phyloP scores from a whole-genome alignment of 2,329 filamentous ascomycete genomes.

The Xylaria sp. region DNA sequence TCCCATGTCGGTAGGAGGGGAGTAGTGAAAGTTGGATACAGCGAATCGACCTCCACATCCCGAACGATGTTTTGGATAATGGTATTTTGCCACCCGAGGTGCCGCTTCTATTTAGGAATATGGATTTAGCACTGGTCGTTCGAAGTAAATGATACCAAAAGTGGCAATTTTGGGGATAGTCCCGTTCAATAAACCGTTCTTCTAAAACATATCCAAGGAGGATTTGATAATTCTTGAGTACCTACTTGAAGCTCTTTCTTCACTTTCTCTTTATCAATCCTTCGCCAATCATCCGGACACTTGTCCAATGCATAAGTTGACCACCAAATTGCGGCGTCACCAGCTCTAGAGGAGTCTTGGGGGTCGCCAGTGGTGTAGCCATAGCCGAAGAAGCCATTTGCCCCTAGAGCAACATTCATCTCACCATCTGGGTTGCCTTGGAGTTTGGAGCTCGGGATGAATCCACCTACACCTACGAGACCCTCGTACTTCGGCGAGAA shows the following conservation, averaged over 20 bases:
- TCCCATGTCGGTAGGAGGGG: constrained; percentile 34
- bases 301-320: constrained; percentile 30
- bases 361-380: constrained; percentile 31
- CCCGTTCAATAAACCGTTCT: neutral
- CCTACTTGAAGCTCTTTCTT: constrained; percentile 31
- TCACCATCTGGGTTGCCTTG: constrained; percentile 25
- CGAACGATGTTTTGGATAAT: constrained; percentile 27
- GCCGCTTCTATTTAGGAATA: constrained; percentile 19
- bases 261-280: constrained; percentile 29
- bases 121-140: neutral
- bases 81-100: constrained; percentile 29
- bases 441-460: constrained; percentile 30
- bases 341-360: constrained; percentile 25
- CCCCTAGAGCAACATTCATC: constrained; percentile 35
- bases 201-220: neutral
- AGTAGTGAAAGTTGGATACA: constrained; percentile 32
- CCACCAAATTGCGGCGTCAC: constrained; percentile 29
- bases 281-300: constrained; percentile 35
- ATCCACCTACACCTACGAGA: constrained; percentile 32
- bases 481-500: constrained; percentile 34
- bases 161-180: neutral
- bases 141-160: neutral
- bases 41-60: constrained; percentile 30
- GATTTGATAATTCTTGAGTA: neutral
- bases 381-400: constrained; percentile 35